A percentile compares a stretch with the other conserved stretches of the same genome.
Evolutionary conservation across 306 rosid species (phyloP).

Genomic region (Rubus parviflorus): DNA sequence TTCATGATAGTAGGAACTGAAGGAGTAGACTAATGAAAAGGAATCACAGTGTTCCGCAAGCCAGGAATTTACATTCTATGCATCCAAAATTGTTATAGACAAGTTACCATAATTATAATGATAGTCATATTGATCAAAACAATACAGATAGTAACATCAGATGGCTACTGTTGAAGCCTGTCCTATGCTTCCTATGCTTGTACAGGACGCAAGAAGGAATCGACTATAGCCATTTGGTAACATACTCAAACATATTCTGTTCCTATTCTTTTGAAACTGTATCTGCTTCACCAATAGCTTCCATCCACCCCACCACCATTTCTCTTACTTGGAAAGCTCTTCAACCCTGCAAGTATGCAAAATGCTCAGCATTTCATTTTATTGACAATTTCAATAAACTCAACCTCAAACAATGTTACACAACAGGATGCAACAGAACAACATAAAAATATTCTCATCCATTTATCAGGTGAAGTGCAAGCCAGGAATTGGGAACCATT

Average conservation of each 20-base stretch:
- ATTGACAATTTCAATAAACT: background rate
- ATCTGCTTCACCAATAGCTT: background rate
- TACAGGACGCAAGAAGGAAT: background rate
- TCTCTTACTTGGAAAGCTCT: background rate
- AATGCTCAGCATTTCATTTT: background rate
- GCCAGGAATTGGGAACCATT: slow-evolving; percentile 1
- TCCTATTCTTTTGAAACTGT: background rate
- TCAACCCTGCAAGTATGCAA: background rate
- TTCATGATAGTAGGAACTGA: background rate
- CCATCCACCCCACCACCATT: background rate
- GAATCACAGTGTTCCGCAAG: background rate
- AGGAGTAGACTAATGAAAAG: background rate
- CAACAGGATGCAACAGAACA: background rate
- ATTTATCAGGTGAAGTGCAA: background rate
- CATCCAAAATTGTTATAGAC: background rate
- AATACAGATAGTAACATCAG: background rate
- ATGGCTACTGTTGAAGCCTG: background rate
- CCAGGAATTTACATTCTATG: background rate
- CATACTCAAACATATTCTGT: background rate
- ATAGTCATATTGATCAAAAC: background rate
- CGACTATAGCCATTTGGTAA: background rate
- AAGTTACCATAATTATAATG: background rate
- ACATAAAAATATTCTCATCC: background rate
- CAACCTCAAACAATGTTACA: background rate
- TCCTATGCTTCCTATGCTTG: background rate